Evolutionary conservation across 805 yeast genomes (phyloP).

Genomic region (Wilhelminamyces savonicus): DNA sequence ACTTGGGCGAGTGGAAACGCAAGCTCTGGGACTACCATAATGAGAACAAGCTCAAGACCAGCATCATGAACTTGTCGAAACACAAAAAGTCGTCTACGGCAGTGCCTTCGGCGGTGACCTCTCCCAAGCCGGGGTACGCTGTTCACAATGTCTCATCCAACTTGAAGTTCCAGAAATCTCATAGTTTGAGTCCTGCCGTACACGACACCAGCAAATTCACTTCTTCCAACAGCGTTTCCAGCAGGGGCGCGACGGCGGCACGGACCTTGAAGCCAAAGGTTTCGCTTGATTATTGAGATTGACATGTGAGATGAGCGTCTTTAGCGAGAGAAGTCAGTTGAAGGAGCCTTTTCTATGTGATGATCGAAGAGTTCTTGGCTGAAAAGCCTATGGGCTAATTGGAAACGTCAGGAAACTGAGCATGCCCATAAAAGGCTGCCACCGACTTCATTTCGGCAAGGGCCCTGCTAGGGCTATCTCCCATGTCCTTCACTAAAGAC

Average conservation of each 20-base stretch:
- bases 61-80: conserved; percentile 30
- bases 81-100: conserved; percentile 22
- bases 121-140: neutral
- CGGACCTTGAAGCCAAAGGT: conserved; percentile 1
- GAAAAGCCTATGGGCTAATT: too few relatives aligned
- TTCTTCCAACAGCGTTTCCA: neutral
- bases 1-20: conserved; percentile 49
- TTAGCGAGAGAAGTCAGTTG: too few relatives aligned
- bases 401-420: too few relatives aligned
- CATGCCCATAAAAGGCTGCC: too few relatives aligned
- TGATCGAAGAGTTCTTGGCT: too few relatives aligned
- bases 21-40: conserved; percentile 44
- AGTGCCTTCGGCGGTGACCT: neutral
- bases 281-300: conserved; percentile 3
- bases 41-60: conserved; percentile 22
- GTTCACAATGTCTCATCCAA: neutral
- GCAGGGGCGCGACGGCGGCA: neutral
- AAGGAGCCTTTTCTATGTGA: too few relatives aligned
- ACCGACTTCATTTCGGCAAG: too few relatives aligned
- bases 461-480: too few relatives aligned
- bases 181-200: neutral
- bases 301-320: too few relatives aligned
- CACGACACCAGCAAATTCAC: neutral
- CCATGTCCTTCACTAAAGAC: too few relatives aligned
- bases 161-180: neutral